phyloP scores from a whole-genome alignment of 306 rosid species.

The Amphicarpaea edgeworthii region DNA sequence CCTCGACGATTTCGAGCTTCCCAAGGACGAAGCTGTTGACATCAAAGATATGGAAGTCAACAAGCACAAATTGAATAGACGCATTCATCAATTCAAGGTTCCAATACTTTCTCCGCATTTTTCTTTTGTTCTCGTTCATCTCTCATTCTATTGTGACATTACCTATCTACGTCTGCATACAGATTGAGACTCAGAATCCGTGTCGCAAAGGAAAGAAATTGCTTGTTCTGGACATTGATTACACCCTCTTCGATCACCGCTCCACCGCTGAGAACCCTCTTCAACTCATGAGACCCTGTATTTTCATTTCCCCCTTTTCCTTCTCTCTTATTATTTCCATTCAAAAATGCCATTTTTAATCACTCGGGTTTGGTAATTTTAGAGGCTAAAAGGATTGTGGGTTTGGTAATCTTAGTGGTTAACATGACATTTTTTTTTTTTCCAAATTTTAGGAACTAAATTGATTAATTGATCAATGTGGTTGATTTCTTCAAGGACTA shows the following conservation, averaged over 20 bases:
- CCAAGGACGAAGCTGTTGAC: constrained; percentile 77
- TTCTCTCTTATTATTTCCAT: no score
- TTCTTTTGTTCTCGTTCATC: neutral
- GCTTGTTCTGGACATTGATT: constrained; percentile 96
- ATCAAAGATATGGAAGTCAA: constrained; percentile 79
- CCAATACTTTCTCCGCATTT: neutral
- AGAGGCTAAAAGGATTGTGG: neutral
- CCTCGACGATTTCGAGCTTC: constrained; percentile 87
- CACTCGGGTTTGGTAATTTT: neutral
- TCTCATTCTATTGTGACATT: no score
- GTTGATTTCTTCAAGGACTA: neutral
- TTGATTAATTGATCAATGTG: neutral
- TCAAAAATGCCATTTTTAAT: neutral
- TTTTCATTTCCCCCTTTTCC: neutral
- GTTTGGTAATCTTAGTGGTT: neutral
- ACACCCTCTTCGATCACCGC: constrained; percentile 94
- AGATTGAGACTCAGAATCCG: constrained; percentile 81
- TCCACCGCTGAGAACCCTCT: constrained; percentile 97
- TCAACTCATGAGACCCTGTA: constrained; percentile 95
- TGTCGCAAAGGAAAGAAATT: constrained; percentile 93
- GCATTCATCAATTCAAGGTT: constrained; percentile 69
- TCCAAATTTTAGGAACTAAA: neutral
- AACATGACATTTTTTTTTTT: no score
- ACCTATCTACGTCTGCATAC: no score
- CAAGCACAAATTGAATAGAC: constrained; percentile 74